Evolutionary conservation across 345 rosid genomes (phyloP).

Genomic region (Moringa oleifera): DNA sequence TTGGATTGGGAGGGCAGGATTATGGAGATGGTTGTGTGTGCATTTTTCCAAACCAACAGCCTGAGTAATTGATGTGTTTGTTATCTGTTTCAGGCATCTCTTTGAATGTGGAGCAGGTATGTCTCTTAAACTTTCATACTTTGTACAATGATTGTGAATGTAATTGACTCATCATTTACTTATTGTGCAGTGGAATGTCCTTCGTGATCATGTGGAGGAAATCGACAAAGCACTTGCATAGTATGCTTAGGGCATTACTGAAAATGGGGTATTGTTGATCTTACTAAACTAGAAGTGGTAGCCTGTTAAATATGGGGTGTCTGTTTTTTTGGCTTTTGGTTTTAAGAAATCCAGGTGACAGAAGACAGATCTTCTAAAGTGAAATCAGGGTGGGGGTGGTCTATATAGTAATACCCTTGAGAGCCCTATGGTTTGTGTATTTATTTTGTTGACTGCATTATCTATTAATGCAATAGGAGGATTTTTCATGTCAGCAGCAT

Average conservation of each 20-base stretch:
- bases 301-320: neutral
- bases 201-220: constrained; percentile 47
- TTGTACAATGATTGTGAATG: neutral
- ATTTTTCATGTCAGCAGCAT: no score
- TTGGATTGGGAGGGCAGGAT: no score
- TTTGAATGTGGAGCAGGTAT: constrained; percentile 81
- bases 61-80: neutral
- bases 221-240: constrained; percentile 64
- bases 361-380: no score
- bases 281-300: neutral
- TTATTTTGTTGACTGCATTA: no score
- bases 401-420: no score
- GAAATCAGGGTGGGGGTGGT: no score
- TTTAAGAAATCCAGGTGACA: no score
- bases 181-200: constrained; percentile 57
- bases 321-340: no score
- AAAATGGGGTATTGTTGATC: neutral
- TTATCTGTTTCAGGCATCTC: constrained; percentile 54
- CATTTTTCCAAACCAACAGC: neutral
- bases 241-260: constrained; percentile 19
- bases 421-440: no score
- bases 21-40: no score
- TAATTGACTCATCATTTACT: constrained; percentile 3
- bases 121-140: neutral
- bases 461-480: no score